Evolutionary conservation across 2,329 filamentous ascomycete genomes (phyloP).

Genomic region (Orbilia blumenaviensis): DNA sequence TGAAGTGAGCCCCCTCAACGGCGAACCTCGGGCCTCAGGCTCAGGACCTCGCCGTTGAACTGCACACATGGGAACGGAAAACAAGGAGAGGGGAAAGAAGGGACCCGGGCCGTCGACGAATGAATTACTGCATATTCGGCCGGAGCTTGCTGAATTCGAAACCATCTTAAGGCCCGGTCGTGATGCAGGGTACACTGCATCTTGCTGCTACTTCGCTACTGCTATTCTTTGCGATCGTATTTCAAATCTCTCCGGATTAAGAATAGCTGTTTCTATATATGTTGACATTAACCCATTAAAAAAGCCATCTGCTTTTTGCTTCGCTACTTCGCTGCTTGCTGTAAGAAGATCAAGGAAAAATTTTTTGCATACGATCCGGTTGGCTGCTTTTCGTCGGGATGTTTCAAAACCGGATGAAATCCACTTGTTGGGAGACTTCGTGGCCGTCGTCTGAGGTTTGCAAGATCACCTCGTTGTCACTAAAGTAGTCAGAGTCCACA

Average conservation of each 20-base stretch:
- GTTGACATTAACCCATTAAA: constrained; percentile 40
- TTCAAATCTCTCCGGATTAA: constrained; percentile 52
- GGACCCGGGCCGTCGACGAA: constrained; percentile 16
- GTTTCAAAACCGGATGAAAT: constrained; percentile 65
- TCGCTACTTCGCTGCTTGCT: constrained; percentile 12
- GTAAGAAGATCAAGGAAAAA: constrained; percentile 28
- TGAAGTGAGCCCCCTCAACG: constrained; percentile 26
- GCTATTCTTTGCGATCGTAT: constrained; percentile 22
- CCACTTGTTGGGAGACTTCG: constrained; percentile 66
- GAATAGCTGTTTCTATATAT: constrained; percentile 54
- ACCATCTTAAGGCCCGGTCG: constrained; percentile 18
- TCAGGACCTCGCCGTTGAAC: constrained; percentile 25
- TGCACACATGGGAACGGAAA: constrained; percentile 38
- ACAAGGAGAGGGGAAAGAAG: constrained; percentile 10
- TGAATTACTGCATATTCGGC: constrained; percentile 20
- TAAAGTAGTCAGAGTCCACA: constrained; percentile 73
- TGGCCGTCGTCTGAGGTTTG: constrained; percentile 60
- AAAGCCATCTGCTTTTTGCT: constrained; percentile 21
- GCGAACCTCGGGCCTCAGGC: constrained; percentile 28
- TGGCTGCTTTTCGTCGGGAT: constrained; percentile 20
- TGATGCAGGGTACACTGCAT: constrained; percentile 30
- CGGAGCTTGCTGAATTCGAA: constrained; percentile 19
- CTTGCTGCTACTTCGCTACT: constrained; percentile 29
- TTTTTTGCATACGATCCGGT: constrained; percentile 26
- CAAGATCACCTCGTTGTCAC: constrained; percentile 65